Conservation (phyloP, 176 grass and related monocot species). For the Ananas comosus region DNA sequence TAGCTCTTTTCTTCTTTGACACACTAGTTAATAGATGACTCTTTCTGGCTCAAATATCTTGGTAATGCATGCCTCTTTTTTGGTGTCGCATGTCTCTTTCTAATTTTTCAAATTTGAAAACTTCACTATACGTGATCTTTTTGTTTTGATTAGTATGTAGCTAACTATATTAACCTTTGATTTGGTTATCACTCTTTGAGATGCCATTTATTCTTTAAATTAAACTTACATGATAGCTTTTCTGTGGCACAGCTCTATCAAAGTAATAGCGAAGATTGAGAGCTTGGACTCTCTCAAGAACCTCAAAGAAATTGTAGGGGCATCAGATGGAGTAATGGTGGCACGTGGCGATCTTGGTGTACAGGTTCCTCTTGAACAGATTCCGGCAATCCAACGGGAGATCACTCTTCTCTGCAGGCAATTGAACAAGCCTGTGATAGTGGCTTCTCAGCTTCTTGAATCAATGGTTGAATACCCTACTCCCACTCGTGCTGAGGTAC, state of each 20-base stretch:
- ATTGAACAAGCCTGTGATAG: slow-evolving; percentile 58
- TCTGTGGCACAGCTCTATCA: slow-evolving; percentile 21
- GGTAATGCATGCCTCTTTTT: no score
- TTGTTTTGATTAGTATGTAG: no score
- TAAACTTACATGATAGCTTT: no score
- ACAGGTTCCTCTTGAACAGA: slow-evolving; percentile 61
- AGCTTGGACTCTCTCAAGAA: slow-evolving; percentile 53
- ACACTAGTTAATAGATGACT: no score
- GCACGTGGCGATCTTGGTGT: slow-evolving; percentile 74
- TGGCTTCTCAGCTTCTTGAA: slow-evolving; percentile 75
- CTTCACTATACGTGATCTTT: not conserved
- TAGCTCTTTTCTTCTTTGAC: no score
- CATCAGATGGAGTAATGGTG: slow-evolving; percentile 67
- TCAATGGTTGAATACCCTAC: slow-evolving; percentile 76
- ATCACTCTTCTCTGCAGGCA: slow-evolving; percentile 48
- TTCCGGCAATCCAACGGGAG: slow-evolving; percentile 56
- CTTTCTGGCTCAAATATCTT: no score
- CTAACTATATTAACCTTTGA: no score
- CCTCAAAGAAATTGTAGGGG: slow-evolving; percentile 46
- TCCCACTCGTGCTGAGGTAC: slow-evolving; percentile 60
- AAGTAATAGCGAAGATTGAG: slow-evolving; percentile 66
- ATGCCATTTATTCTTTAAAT: no score
- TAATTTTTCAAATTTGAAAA: not conserved
- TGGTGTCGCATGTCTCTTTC: no score
- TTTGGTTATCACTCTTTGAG: no score